A percentile compares a stretch with the other conserved stretches of the same genome.
Evolutionary conservation across 495 filamentous ascomycete species (phyloP).

Genomic region (Cladorrhinum samala): DNA sequence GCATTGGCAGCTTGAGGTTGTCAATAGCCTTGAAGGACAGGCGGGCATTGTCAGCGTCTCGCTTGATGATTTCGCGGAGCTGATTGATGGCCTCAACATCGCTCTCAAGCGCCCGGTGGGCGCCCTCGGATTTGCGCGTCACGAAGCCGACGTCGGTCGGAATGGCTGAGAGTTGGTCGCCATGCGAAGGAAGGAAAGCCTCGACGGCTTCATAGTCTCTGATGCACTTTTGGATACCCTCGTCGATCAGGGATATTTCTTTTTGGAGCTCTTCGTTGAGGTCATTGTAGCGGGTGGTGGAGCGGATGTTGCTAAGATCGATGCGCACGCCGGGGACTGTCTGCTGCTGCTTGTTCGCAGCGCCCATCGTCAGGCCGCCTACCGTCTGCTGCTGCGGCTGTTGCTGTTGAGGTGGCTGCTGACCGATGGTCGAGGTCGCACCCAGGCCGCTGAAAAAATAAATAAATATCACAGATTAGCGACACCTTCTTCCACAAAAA

Average conservation of each 20-base stretch:
- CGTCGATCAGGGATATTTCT: constrained; percentile 67
- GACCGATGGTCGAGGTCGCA: neutral
- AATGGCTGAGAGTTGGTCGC: constrained; percentile 56
- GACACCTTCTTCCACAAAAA: constrained; percentile 12
- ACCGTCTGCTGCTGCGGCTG: constrained; percentile 28
- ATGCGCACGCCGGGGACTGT: constrained; percentile 67
- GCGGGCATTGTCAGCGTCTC: constrained; percentile 65
- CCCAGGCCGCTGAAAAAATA: constrained; percentile 16
- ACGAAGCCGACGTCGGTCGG: constrained; percentile 72
- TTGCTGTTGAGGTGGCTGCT: constrained; percentile 32
- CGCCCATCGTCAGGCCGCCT: constrained; percentile 42
- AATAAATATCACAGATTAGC: too few species aligned
- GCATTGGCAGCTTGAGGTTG: constrained; percentile 66
- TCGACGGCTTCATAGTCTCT: constrained; percentile 48
- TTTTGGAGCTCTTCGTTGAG: constrained; percentile 76
- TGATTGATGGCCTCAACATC: constrained; percentile 67
- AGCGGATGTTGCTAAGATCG: constrained; percentile 65
- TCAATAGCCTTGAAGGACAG: constrained; percentile 70
- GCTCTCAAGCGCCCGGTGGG: constrained; percentile 63
- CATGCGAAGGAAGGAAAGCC: constrained; percentile 60
- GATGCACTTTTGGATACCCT: constrained; percentile 65
- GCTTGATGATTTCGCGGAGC: constrained; percentile 55
- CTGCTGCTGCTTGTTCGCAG: constrained; percentile 43
- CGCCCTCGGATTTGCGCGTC: constrained; percentile 61
- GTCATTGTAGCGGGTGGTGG: constrained; percentile 87